Conservation (phyloP, 108 stramenopile species). For the Thalassiosira profunda region DNA sequence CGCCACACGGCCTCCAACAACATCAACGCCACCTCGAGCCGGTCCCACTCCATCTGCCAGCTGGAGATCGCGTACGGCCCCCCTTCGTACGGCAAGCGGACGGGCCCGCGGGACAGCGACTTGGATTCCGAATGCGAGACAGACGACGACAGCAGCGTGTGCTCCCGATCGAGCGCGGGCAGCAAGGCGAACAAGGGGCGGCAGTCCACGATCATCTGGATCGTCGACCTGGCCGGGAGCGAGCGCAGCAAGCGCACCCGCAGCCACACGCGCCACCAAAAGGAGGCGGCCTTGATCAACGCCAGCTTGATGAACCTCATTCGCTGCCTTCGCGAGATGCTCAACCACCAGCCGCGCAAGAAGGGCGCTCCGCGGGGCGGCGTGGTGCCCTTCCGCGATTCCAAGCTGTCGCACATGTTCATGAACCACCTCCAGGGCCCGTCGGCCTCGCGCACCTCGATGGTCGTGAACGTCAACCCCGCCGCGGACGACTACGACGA, state of each 20-base stretch:
- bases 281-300: slow-evolving; percentile 97
- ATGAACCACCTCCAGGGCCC: slow-evolving; percentile 90
- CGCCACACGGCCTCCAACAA: slow-evolving; percentile 91
- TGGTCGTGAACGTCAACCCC: slow-evolving; percentile 96
- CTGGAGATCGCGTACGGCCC: slow-evolving; percentile 68
- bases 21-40: slow-evolving; percentile 91
- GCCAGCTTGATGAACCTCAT: slow-evolving; percentile 96
- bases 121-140: slow-evolving; percentile 58
- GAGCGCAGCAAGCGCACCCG: slow-evolving; percentile 92
- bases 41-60: slow-evolving; percentile 95
- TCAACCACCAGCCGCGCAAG: slow-evolving; percentile 58
- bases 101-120: slow-evolving; percentile 1
- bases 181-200: slow-evolving; percentile 23
- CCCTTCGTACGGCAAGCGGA: slow-evolving; percentile 1
- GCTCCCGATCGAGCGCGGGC: slow-evolving; percentile 29
- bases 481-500: slow-evolving; percentile 90
- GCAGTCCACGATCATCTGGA: slow-evolving; percentile 79
- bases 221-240: slow-evolving; percentile 98
- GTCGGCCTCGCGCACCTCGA: slow-evolving; percentile 74
- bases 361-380: slow-evolving; percentile 22
- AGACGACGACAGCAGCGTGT: slow-evolving; percentile 61
- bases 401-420: slow-evolving; percentile 97
- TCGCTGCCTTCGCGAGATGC: slow-evolving; percentile 93
- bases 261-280: slow-evolving; percentile 80
- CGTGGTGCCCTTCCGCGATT: slow-evolving; percentile 96